Conservation (phyloP, 2,329 filamentous ascomycete genomes). For the Cucurbitaria berberidis region DNA sequence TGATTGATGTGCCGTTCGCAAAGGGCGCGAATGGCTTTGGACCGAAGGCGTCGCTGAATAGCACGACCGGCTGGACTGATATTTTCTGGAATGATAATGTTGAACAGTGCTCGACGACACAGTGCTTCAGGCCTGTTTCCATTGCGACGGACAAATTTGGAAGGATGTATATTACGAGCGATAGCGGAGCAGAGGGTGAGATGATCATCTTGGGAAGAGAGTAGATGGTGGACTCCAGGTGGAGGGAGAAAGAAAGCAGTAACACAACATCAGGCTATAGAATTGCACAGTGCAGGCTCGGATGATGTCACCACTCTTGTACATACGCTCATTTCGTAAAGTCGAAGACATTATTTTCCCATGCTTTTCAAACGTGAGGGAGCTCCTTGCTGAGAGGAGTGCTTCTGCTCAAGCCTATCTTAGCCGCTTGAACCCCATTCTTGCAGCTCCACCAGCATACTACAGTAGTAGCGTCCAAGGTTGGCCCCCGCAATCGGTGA, state of each 20-base stretch:
- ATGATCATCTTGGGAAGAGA: constrained; percentile 31
- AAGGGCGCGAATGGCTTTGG: constrained; percentile 16
- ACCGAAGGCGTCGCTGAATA: constrained; percentile 15
- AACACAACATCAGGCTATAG: background rate
- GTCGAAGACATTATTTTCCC: too few species aligned
- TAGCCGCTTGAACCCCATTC: too few species aligned
- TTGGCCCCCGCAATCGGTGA: too few species aligned
- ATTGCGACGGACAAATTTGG: constrained; percentile 33
- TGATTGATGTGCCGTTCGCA: constrained; percentile 31
- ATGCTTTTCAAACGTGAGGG: too few species aligned
- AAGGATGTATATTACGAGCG: constrained; percentile 40
- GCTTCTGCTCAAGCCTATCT: too few species aligned
- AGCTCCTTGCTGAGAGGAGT: too few species aligned
- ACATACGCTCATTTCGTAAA: background rate
- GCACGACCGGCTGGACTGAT: constrained; percentile 24
- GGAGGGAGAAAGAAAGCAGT: too few species aligned
- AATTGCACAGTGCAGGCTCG: background rate
- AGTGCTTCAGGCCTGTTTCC: constrained; percentile 38
- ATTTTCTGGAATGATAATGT: constrained; percentile 33
- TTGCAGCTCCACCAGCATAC: too few species aligned
- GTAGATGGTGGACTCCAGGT: constrained; percentile 5
- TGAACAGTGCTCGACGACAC: constrained; percentile 34
- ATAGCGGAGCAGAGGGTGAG: constrained; percentile 36
- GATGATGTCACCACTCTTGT: background rate
- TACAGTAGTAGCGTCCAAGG: too few species aligned